Conservation (phyloP, 2,329 filamentous ascomycete species). For the Teratosphaeriaceae sp. region DNA sequence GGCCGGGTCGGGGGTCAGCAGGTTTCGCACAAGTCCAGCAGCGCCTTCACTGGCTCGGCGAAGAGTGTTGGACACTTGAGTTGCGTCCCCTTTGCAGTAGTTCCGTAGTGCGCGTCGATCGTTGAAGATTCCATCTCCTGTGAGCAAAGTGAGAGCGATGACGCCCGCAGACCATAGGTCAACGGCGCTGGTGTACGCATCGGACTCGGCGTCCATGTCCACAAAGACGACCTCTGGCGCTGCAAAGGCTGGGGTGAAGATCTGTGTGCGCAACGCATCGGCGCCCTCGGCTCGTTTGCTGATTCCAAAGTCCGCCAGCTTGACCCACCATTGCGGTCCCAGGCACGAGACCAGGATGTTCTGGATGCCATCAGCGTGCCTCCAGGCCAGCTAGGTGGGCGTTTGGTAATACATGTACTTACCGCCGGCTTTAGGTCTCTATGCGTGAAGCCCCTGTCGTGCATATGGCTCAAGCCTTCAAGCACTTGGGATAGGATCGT, state of each 20-base stretch:
- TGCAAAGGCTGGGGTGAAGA: neutral
- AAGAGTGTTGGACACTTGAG: too few species aligned
- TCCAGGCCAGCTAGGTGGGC: too few species aligned
- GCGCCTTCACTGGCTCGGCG: too few species aligned
- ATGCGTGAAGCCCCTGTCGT: conserved; percentile 31
- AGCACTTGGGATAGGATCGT: conserved; percentile 28
- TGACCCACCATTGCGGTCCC: conserved; percentile 32
- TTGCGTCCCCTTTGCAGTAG: too few species aligned
- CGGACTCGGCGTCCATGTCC: neutral
- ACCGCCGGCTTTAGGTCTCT: conserved; percentile 34
- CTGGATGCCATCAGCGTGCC: too few species aligned
- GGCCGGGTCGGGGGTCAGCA: too few species aligned
- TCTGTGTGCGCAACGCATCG: neutral
- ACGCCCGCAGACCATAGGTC: conserved; percentile 99
- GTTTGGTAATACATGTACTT: too few species aligned
- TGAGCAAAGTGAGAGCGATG: conserved; percentile 90
- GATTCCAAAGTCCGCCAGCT: conserved; percentile 37
- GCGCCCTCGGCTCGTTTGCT: conserved; percentile 14
- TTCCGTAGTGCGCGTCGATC: too few species aligned
- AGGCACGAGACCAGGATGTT: conserved; percentile 29
- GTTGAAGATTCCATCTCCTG: too few species aligned
- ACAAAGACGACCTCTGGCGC: neutral
- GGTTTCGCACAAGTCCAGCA: too few species aligned
- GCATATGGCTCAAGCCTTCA: conserved; percentile 31
- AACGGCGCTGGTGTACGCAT: conserved; percentile 48